Percentiles rank a stretch among this genome's conserved stretches.
These are phyloP conservation scores for Stygiomarasmius scandens DNA, from an alignment of 1,284 basidiomycete genomes.

Conservation along the genomic window DNA sequence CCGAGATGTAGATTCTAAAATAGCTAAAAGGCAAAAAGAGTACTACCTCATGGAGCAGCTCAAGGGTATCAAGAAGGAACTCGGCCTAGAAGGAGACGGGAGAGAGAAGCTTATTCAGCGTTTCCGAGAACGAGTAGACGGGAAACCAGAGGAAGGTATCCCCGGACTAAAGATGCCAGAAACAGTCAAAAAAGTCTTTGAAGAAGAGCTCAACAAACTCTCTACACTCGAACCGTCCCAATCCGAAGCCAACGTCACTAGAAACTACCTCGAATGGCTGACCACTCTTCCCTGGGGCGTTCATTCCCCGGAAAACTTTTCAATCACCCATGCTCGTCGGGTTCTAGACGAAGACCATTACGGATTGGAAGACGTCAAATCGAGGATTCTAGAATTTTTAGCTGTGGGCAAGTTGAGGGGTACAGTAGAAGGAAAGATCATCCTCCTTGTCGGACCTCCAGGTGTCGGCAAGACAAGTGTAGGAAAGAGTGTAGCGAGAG, in stretches of 20 bases:
- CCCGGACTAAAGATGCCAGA: conserved; percentile 91
- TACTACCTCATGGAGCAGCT: conserved; percentile 99
- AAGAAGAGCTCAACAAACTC: conserved; percentile 94
- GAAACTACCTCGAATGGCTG: conserved; percentile 96
- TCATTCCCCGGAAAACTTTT: conserved; percentile 93
- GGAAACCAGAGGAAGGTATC: background rate
- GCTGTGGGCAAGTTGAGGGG: conserved; percentile 97
- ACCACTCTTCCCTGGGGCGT: conserved; percentile 98
- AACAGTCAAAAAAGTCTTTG: conserved; percentile 90
- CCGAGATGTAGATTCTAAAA: conserved; percentile 94
- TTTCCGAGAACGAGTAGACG: conserved; percentile 85
- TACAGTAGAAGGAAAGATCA: conserved; percentile 97
- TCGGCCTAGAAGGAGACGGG: conserved; percentile 96
- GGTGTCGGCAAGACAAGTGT: conserved; percentile 97
- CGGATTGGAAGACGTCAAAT: conserved; percentile 94
- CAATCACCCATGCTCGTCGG: conserved; percentile 80
- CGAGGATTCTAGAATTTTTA: conserved; percentile 96
- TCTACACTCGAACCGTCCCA: conserved; percentile 91
- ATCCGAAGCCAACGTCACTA: conserved; percentile 94
- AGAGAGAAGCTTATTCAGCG: conserved; percentile 98
- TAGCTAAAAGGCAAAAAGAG: conserved; percentile 95
- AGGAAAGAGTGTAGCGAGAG: conserved; percentile 92
- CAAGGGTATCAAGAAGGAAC: conserved; percentile 98
- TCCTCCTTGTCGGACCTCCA: conserved; percentile 95
- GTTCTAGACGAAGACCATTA: conserved; percentile 98